A percentile compares a stretch with the other conserved stretches of the same genome.
Evolutionary conservation across 192 early-diverging fungal species (phyloP).

Genomic region (Entomortierella beljakovae): DNA sequence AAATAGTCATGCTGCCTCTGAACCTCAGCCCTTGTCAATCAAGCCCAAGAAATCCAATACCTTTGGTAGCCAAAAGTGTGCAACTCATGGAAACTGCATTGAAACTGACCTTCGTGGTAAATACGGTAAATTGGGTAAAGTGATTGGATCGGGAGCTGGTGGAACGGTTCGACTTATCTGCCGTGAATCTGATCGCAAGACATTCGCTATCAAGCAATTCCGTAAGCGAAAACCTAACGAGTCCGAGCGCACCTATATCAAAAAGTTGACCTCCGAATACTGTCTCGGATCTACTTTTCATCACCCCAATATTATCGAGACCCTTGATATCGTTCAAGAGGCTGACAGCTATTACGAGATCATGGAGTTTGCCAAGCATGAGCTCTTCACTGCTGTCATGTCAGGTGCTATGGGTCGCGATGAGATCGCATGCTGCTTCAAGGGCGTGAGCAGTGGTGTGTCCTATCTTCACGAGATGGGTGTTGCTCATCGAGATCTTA

Average conservation of each 20-base stretch:
- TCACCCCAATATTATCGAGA: slow-evolving; percentile 85
- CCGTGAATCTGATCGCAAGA: slow-evolving; percentile 65
- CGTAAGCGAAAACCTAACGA: slow-evolving; percentile 73
- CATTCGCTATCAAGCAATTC: slow-evolving; percentile 86
- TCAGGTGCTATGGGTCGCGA: slow-evolving; percentile 77
- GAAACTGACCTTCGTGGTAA: slow-evolving; percentile 53
- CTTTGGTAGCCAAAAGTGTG: neutral
- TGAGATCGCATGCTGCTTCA: slow-evolving; percentile 90
- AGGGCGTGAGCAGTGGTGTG: slow-evolving; percentile 85
- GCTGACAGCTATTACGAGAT: slow-evolving; percentile 75
- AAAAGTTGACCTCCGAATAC: slow-evolving; percentile 87
- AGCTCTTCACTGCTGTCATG: slow-evolving; percentile 87
- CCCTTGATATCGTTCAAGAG: slow-evolving; percentile 80
- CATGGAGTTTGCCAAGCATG: slow-evolving; percentile 94
- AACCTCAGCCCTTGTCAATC: slow-evolving; percentile 5
- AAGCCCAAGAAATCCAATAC: neutral
- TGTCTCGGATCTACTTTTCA: slow-evolving; percentile 82
- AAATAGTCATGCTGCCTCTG: neutral
- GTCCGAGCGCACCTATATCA: slow-evolving; percentile 78
- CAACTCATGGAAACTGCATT: slow-evolving; percentile 21
- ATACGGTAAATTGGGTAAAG: slow-evolving; percentile 69
- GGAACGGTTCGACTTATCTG: slow-evolving; percentile 76
- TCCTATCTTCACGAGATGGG: slow-evolving; percentile 90
- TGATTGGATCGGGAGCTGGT: slow-evolving; percentile 75
- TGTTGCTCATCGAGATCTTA: slow-evolving; percentile 94